Evolutionary conservation across 1,284 basidiomycete genomes (phyloP), one percentile per base, ranked within the genome.

Genomic region (Melampsora americana): DNA sequence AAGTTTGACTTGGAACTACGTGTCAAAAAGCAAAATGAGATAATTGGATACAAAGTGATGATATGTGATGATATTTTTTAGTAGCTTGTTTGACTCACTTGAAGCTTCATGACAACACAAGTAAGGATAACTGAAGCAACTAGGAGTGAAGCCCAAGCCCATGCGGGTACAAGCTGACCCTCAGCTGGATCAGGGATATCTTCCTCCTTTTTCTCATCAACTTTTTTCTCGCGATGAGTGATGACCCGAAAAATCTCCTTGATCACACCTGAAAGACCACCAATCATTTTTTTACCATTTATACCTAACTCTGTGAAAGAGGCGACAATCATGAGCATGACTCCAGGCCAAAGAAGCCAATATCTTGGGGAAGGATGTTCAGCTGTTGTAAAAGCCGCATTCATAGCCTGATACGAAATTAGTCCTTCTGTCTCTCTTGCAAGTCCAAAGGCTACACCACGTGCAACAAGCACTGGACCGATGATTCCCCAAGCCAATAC

Each of bases 331-430:
- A 84, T 83, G 80, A 84, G 81, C n/a, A 83, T 78, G 28, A 89
- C 87, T 79, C 89, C 89, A 48, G 88, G 88, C 88, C 89, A 90
- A 53, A 90, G 84, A 42, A 89, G 84, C 88, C 88, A 89, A 84
- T 89, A 89, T 46, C 88, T 86, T 16, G 88, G 88, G 1, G 87
- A 89, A 1, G 88, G 87, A 0, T 78, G 75, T 30, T 78, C 83
- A 87, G 86, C 5, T 85, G 84, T 79, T 88, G 78, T 72, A 46
- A 78, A 70, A 30, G 26, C 32, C 9, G 66, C 67, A 35, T 53
- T 53, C 32, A 78, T 83, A 1, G 83, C 82, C 69, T 82, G 78
- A 80, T 86, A 87, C 20, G 84, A 82, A 77, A 86, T 79, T 73
- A 84, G 78, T 79, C 79, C 79, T 2, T 85, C 83, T 70, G 84